Percentiles rank a stretch among this genome's conserved stretches.
These are phyloP conservation scores for Rhodotorula diobovata DNA, from an alignment of 768 basidiomycete species.

Conservation along the genomic window DNA sequence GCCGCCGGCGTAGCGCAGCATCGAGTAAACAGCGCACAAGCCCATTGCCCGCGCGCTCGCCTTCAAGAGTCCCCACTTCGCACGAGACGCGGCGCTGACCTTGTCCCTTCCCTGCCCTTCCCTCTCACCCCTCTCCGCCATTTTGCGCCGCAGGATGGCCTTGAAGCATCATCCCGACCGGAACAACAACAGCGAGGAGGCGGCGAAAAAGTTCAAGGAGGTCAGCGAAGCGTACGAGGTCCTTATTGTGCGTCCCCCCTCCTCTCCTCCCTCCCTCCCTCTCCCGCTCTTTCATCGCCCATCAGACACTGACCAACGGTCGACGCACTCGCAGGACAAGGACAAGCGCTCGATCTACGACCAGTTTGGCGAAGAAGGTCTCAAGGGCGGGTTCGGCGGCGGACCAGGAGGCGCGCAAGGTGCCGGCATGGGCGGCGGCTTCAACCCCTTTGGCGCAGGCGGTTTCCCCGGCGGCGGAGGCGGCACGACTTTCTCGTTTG, in stretches of 20 bases:
- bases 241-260: slow-evolving; percentile 49
- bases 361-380: slow-evolving; percentile 89
- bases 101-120: neutral
- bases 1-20: too few species aligned
- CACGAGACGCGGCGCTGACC: neutral
- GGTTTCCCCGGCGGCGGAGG: slow-evolving; percentile 41
- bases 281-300: neutral
- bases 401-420: slow-evolving; percentile 39
- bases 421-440: slow-evolving; percentile 36
- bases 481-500: slow-evolving; percentile 51
- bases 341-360: slow-evolving; percentile 47
- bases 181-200: slow-evolving; percentile 71
- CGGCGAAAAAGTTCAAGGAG: slow-evolving; percentile 85
- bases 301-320: neutral
- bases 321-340: slow-evolving; percentile 17
- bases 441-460: slow-evolving; percentile 40
- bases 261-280: neutral
- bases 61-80: too few species aligned
- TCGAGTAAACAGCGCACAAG: too few species aligned
- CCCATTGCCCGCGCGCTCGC: too few species aligned
- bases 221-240: slow-evolving; percentile 96
- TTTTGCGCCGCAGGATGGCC: slow-evolving; percentile 44
- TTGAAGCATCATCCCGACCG: slow-evolving; percentile 95
- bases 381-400: slow-evolving; percentile 62
- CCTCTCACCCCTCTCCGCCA: neutral